Percentiles rank a stretch among this genome's conserved stretches.
Evolutionary conservation across 2,329 filamentous ascomycete genomes (phyloP).

Genomic region (Cryphonectria radicalis): DNA sequence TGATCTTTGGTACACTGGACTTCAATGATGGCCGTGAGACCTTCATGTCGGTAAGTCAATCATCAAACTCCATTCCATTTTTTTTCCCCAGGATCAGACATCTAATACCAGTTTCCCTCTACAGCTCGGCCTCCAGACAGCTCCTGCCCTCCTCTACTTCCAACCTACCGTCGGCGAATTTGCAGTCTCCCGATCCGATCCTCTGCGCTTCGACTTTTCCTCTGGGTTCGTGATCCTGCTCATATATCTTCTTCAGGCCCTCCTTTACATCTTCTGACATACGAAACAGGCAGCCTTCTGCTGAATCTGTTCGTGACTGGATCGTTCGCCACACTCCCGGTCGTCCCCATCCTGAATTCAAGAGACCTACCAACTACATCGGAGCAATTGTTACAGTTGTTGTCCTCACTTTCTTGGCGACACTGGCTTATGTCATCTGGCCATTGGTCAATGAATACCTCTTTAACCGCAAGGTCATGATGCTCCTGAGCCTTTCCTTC

Average conservation of each 20-base stretch:
- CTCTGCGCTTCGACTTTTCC: constrained; percentile 83
- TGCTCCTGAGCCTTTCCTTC: constrained; percentile 81
- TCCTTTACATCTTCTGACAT: constrained; percentile 1
- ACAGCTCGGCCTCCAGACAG: constrained; percentile 90
- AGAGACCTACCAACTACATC: constrained; percentile 86
- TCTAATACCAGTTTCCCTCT: constrained; percentile 8
- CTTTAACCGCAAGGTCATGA: constrained; percentile 93
- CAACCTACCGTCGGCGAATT: constrained; percentile 81
- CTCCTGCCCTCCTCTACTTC: constrained; percentile 87
- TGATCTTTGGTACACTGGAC: constrained; percentile 85
- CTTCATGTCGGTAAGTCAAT: constrained; percentile 78
- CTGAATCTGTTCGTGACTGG: constrained; percentile 81
- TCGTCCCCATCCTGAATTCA: constrained; percentile 75
- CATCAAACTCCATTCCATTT: not conserved
- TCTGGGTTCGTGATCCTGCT: constrained; percentile 62
- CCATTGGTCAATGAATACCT: constrained; percentile 81
- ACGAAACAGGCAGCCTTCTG: constrained; percentile 65
- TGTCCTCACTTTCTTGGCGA: constrained; percentile 70
- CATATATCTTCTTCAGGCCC: not conserved
- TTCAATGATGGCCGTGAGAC: constrained; percentile 82
- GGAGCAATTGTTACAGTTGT: constrained; percentile 72
- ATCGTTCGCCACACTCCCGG: constrained; percentile 77
- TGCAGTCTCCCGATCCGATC: constrained; percentile 70
- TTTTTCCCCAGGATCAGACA: too few relatives aligned
- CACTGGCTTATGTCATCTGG: constrained; percentile 68